Percentiles rank a stretch among this genome's conserved stretches.
phyloP scores from a whole-genome alignment of 1,284 basidiomycete genomes.

The Microbotryomycetes sp. region DNA sequence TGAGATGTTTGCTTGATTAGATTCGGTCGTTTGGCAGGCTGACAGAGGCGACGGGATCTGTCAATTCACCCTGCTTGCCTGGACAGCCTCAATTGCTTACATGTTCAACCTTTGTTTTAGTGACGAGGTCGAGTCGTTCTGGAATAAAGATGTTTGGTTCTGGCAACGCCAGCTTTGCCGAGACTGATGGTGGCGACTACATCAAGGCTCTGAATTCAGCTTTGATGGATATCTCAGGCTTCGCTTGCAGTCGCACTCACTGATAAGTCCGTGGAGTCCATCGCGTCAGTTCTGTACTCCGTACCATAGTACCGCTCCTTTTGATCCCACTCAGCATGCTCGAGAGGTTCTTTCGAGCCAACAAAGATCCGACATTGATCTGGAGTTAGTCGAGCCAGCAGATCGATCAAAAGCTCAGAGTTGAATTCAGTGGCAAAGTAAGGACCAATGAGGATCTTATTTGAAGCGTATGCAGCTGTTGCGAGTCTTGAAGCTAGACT shows the following conservation, averaged over 20 bases:
- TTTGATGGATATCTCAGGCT: neutral
- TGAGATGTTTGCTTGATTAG: constrained; percentile 64
- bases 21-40: constrained; percentile 67
- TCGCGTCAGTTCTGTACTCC: constrained; percentile 58
- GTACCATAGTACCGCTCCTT: constrained; percentile 80
- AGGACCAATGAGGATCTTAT: constrained; percentile 66
- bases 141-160: constrained; percentile 82
- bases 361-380: constrained; percentile 62
- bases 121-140: constrained; percentile 69
- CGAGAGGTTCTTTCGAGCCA: constrained; percentile 60
- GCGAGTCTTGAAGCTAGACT: constrained; percentile 68
- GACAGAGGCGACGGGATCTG: neutral
- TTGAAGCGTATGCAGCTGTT: constrained; percentile 56
- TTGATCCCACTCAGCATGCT: constrained; percentile 54
- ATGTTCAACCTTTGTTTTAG: constrained; percentile 53
- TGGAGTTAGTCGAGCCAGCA: constrained; percentile 57
- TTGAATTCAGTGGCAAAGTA: constrained; percentile 73
- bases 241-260: too few species aligned
- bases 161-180: constrained; percentile 68
- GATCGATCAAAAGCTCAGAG: constrained; percentile 55
- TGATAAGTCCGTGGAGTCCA: constrained; percentile 57
- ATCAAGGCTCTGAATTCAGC: constrained; percentile 5
- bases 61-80: too few species aligned
- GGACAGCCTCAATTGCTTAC: constrained; percentile 43
- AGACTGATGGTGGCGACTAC: neutral